Evolutionary conservation across 805 yeast genomes (phyloP), one percentile per base, ranked within the genome.

Genomic region (Helenozyma baotianmanensis): DNA sequence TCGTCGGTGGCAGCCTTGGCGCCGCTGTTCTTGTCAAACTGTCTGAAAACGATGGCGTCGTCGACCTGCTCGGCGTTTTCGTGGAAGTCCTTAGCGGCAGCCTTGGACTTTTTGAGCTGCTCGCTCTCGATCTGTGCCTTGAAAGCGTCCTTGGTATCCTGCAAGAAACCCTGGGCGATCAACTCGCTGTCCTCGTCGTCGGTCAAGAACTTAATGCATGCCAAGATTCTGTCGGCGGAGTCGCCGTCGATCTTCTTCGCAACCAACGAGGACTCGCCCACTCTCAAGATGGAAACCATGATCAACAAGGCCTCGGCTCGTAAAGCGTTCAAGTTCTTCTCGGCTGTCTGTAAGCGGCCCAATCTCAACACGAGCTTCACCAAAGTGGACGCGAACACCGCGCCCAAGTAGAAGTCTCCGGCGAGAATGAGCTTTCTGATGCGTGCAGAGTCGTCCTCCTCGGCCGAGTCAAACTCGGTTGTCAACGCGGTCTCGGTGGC

Each of bases 291-390:
- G 22, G 96, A 86, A 34, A 95, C 95, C 79, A 94, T 74, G 39
- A 87, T 82, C 50, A 92, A 74, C 68, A 90, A 72, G 11, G 96
- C 97, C 64, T 92, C 98, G 14, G 97, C 97, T 50, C 82, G 85
- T 52, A 87, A 72, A 10, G 94, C 94, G 59, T 92, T 90, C 43
- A 80, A 57, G 38, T 77, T 64, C 23, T 77, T 67, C n/a, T 63
- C 63, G 38, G 78, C 72, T 7, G 68, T 60, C 2, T 81, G 64
- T 23, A 75, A 58, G 43, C 75, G 74, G 40, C 76, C 73, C 51
- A 82, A 77, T 54, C 96, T 77, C 50, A 92, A 67, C 16, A 87
- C 83, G 36, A 92, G 73, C 65, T 92, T 92, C 28, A 94, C 86
- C 45, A 92, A 74, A 2, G 97, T 82, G 2, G 94, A 80, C 0